Base-by-base conservation (phyloP, 2,329 filamentous ascomycete genomes). In the Aureobasidium melanogenum region DNA sequence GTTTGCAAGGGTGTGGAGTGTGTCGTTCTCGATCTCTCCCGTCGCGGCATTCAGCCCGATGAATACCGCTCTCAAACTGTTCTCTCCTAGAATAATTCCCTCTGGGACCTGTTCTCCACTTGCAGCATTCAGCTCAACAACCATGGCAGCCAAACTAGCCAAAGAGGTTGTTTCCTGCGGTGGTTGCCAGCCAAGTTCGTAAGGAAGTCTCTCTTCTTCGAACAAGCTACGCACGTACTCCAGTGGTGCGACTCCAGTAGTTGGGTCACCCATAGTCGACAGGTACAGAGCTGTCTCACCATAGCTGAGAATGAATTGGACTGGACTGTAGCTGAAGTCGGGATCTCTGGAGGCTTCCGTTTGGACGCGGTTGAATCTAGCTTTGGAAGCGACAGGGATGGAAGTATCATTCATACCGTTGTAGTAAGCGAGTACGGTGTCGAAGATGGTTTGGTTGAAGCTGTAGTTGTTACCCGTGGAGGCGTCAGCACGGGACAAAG, bases 211-310 rank as follows among this genome's bases (percentile, higher is more conserved):
- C 64, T 74, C 73, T 66, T 74, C 38, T 64, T 73, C 71, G 57
- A 76, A 75, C 62, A 75, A 65, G 14, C 63, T 67, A 26, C 67
- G 68, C 12, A 74, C 68, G 64, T 69, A 74, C 34, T 74, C 68
- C 24, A 74, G 39, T 1, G 68, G 67, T 2, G 72, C 70, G 28
- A 71, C 66, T 14, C 72, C 73, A 10, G 65, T 69, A 9, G 65
- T 57, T 28, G 68, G 69, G 61, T 72, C 66, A 36, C 72, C 69
- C 69, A 76, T 72, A 2, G 69, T 66, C 34, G 70, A 69, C 32
- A 75, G 63, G 55, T 72, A 75, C n/a, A 75, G 61, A 0, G 72
- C 70, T 2, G 71, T 74, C 66, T 76, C 73, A 50, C 71, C 71
- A 61, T 73, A 74, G n/a, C 67, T 67, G 41, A 73, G 67, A 52